Conservation (phyloP, 352 stramenopile species). For the Pilasporangium apinafurcum region DNA sequence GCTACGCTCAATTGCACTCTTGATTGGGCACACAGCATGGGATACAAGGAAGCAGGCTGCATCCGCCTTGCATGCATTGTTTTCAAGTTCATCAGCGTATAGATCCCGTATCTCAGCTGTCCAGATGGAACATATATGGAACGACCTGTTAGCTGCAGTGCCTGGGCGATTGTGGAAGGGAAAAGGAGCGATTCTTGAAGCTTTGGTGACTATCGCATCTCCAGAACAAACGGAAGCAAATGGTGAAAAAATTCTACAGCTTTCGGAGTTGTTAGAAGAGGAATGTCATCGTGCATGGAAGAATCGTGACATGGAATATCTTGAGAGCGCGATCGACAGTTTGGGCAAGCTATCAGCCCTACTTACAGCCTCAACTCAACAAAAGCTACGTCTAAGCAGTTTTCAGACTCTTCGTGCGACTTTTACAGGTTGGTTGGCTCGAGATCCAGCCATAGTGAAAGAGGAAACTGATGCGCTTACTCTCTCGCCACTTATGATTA, state of each 20-base stretch:
- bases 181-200: constrained; percentile 70
- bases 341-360: constrained; percentile 38
- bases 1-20: constrained; percentile 28
- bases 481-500: constrained; percentile 60
- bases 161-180: constrained; percentile 69
- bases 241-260: constrained; percentile 1
- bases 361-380: constrained; percentile 15
- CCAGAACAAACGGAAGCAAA: constrained; percentile 6
- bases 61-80: constrained; percentile 53
- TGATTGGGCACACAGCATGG: constrained; percentile 68
- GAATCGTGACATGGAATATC: constrained; percentile 58
- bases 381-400: constrained; percentile 23
- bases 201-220: constrained; percentile 42
- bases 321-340: constrained; percentile 57
- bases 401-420: constrained; percentile 22
- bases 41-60: constrained; percentile 67
- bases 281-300: constrained; percentile 60
- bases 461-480: constrained; percentile 1
- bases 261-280: constrained; percentile 38
- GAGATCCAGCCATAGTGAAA: too few species aligned
- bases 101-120: constrained; percentile 25
- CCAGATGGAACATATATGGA: constrained; percentile 47
- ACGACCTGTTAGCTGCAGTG: constrained; percentile 36
- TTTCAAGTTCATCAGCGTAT: constrained; percentile 31
- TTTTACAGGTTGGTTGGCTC: constrained; percentile 32